phyloP scores from a whole-genome alignment of 306 rosid genomes.

The Alnus glutinosa region DNA sequence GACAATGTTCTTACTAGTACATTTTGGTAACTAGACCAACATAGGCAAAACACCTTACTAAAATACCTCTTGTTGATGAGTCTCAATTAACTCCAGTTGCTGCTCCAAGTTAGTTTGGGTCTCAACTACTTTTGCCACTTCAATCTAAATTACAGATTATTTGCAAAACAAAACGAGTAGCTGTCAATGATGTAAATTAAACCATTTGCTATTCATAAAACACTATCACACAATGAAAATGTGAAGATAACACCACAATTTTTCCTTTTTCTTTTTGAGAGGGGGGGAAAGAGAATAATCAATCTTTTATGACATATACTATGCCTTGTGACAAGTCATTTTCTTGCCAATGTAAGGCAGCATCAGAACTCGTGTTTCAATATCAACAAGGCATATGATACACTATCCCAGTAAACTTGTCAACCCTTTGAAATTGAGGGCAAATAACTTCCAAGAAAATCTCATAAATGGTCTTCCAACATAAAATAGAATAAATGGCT shows the following conservation, averaged over 20 bases:
- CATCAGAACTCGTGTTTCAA: background rate
- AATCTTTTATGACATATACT: no score
- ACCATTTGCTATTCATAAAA: background rate
- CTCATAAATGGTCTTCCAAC: conserved; percentile 11
- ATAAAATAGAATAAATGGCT: background rate
- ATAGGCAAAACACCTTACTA: background rate
- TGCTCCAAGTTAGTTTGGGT: conserved; percentile 85
- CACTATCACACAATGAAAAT: background rate
- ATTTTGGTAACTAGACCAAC: background rate
- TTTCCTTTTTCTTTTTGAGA: background rate
- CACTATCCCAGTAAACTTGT: background rate
- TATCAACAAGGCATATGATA: no score
- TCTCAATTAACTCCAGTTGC: conserved; percentile 87
- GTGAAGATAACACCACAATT: background rate
- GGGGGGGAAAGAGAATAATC: background rate
- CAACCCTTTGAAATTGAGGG: background rate
- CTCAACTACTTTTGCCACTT: conserved; percentile 93
- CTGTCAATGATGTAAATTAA: background rate
- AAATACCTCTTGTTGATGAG: conserved; percentile 95
- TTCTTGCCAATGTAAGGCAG: background rate
- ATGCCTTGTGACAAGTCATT: no score
- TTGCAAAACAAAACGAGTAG: background rate
- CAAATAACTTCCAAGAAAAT: conserved; percentile 5
- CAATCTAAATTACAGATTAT: conserved; percentile 54
- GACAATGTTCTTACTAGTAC: background rate